Conservation (phyloP, 2,329 filamentous ascomycete genomes). For the Talaromyces sp. region DNA sequence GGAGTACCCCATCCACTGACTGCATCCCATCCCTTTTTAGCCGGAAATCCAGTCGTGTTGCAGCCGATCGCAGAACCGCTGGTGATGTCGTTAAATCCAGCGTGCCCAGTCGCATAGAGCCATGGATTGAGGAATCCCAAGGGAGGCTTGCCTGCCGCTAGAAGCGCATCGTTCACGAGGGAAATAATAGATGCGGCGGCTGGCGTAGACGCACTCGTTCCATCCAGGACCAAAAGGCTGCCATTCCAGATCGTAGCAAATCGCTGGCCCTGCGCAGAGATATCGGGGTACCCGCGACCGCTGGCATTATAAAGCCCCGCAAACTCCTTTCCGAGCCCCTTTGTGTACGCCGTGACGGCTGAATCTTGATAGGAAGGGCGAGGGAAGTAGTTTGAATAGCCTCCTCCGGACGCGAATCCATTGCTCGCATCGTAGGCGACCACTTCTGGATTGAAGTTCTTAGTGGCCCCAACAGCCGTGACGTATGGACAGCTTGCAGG, state of each 20-base stretch:
- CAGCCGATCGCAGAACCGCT: background rate
- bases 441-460: background rate
- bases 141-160: conserved; percentile 49
- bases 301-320: conserved; percentile 38
- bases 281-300: conserved; percentile 61
- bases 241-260: background rate
- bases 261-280: conserved; percentile 48
- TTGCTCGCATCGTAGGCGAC: no score
- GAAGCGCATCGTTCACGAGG: conserved; percentile 60
- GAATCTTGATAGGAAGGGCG: conserved; percentile 41
- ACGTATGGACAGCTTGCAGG: conserved; percentile 51
- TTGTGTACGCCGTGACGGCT: no score
- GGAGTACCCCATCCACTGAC: conserved; percentile 34
- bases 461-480: conserved; percentile 10
- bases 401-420: conserved; percentile 32
- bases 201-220: conserved; percentile 52
- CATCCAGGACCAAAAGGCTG: background rate
- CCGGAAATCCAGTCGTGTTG: background rate
- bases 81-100: conserved; percentile 6
- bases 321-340: no score
- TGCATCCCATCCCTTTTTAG: conserved; percentile 31
- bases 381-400: conserved; percentile 48
- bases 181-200: conserved; percentile 58
- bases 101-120: conserved; percentile 49
- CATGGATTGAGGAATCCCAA: conserved; percentile 59